phyloP scores from a whole-genome alignment of 495 filamentous ascomycete species.

The Penicillium simplicissimum region DNA sequence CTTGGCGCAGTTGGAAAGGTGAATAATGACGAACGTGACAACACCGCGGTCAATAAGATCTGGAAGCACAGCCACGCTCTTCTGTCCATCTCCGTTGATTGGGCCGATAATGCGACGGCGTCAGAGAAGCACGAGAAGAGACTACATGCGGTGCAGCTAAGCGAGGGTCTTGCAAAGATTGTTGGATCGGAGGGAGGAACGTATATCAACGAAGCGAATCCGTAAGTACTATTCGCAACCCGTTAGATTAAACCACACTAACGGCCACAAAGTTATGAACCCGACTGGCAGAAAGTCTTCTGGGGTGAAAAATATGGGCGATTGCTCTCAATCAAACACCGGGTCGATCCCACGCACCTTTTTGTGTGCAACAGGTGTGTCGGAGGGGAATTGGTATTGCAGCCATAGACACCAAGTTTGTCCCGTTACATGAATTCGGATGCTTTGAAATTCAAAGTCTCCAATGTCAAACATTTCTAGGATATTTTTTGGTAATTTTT shows the following conservation, averaged over 20 bases:
- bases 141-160: background rate
- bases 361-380: background rate
- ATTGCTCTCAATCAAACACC: conserved; percentile 5
- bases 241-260: background rate
- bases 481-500: too few species aligned
- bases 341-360: conserved; percentile 3
- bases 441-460: too few species aligned
- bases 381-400: background rate
- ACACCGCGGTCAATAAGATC: background rate
- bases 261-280: background rate
- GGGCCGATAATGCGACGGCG: background rate
- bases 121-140: background rate
- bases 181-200: background rate
- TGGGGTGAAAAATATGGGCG: conserved; percentile 8
- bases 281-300: conserved; percentile 8
- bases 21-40: background rate
- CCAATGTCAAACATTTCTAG: too few species aligned
- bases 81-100: background rate
- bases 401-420: too few species aligned
- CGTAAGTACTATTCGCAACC: background rate
- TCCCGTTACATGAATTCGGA: too few species aligned
- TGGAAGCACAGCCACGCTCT: background rate
- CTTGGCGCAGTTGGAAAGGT: background rate
- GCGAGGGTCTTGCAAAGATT: background rate
- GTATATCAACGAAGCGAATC: background rate